Base-by-base conservation (phyloP, 1,139 yeast genomes). In the Debaryomycetaceae sp. region DNA sequence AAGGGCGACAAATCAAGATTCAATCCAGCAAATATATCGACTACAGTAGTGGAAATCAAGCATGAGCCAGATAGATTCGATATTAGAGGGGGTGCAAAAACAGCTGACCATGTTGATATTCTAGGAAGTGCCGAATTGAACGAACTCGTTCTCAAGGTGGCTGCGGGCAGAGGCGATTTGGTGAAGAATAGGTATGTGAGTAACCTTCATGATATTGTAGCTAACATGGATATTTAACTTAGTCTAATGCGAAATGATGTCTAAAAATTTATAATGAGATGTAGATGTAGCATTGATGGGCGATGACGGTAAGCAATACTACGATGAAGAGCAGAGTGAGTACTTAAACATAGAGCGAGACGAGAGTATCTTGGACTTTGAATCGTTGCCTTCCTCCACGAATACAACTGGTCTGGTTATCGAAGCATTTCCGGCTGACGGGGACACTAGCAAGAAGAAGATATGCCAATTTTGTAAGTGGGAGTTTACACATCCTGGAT, bases 31-130 rank as follows among this genome's bases (percentile, higher is more conserved):
- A 76, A 78, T 24, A 67, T 81, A 3, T 59, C 73, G 22, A 95
- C 91, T 24, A 89, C 81, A 27, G 75, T 90, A 39, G 97, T 93
- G 6, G 99, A 93, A 63, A 86, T 93, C 71, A 79, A 80, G 56
- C 97, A 93, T 58, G 96, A 90, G 59, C 99, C 99, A 0, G 96
- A 88, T 58, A 72, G 88, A 54, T 89, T 86, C 59, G 99, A 95
- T 67, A 86, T 93, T 42, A 78, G 99, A 53, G 99, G 99, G 20
- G 99, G 99, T 5, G 96, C 97, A 22, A 87, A 87, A 60, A 93
- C 98, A 1, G 97, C 99, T 0, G 99, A 93, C 57, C 99, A 93
- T 64, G 99, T 93, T 23, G 99, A 95, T 62, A 90, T 93, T 45
- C 72, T 93, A 41, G 99, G 99, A 1, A 83, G 96, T 48, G 90